Percentiles rank a stretch among this genome's conserved stretches.
phyloP scores from a whole-genome alignment of 2,329 filamentous ascomycete genomes.

The Fusarium zealandicum region DNA sequence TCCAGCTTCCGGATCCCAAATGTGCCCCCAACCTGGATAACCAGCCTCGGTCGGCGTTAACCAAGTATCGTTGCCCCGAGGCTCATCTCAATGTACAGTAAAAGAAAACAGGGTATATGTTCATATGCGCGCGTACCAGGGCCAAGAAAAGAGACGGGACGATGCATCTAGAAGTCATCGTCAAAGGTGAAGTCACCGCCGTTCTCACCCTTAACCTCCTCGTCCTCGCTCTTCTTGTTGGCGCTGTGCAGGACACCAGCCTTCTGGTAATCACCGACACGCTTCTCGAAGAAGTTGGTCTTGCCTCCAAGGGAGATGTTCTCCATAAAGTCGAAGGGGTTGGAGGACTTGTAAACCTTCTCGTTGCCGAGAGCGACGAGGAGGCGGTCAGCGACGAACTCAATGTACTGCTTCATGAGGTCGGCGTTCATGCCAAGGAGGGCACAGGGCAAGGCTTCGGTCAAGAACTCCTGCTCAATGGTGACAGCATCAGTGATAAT shows the following conservation, averaged over 20 bases:
- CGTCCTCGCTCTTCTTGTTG: slow-evolving; percentile 71
- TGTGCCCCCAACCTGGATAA: slow-evolving; percentile 18
- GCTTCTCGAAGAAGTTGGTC: slow-evolving; percentile 99
- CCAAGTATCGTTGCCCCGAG: slow-evolving; percentile 33
- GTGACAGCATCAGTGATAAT: slow-evolving; percentile 93
- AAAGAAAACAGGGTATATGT: slow-evolving; percentile 40
- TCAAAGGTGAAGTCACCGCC: slow-evolving; percentile 90
- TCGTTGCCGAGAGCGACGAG: slow-evolving; percentile 91
- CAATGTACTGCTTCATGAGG: slow-evolving; percentile 99
- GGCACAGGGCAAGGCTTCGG: slow-evolving; percentile 89
- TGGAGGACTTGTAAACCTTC: slow-evolving; percentile 90
- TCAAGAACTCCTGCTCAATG: slow-evolving; percentile 98
- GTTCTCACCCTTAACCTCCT: slow-evolving; percentile 62
- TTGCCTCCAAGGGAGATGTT: slow-evolving; percentile 98
- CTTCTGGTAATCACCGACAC: slow-evolving; percentile 99
- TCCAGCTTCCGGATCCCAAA: slow-evolving; percentile 33
- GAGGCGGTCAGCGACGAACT: slow-evolving; percentile 97
- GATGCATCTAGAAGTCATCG: slow-evolving; percentile 83
- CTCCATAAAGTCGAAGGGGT: slow-evolving; percentile 99
- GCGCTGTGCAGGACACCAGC: slow-evolving; percentile 92
- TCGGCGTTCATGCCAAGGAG: slow-evolving; percentile 97
- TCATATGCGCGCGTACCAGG: slow-evolving; percentile 20
- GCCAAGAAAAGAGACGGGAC: slow-evolving; percentile 11
- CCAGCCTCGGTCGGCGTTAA: slow-evolving; percentile 12
- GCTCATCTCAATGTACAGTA: slow-evolving; percentile 37